Percentiles rank a stretch among this genome's conserved stretches.
Evolutionary conservation across 768 basidiomycete genomes (phyloP).

Genomic region (Termitomyces titanicus): DNA sequence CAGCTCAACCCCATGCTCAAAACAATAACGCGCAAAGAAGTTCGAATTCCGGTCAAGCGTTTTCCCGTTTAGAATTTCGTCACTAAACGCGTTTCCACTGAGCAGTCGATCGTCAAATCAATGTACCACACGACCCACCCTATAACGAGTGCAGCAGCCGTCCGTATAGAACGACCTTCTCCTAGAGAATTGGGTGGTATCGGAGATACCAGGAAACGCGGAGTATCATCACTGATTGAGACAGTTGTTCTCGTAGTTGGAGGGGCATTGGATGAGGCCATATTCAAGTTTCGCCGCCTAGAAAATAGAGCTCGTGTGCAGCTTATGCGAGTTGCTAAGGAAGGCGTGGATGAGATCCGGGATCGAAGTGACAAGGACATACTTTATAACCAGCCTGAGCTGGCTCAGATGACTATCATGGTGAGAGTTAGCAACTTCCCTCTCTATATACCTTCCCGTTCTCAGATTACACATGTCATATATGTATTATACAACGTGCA

Average conservation of each 20-base stretch:
- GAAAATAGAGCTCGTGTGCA: conserved; percentile 9
- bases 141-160: conserved; percentile 73
- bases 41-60: conserved; percentile 82
- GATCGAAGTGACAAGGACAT: conserved; percentile 12
- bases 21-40: conserved; percentile 85
- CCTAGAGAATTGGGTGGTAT: conserved; percentile 65
- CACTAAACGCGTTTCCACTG: conserved; percentile 37
- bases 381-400: neutral
- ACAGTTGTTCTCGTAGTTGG: neutral
- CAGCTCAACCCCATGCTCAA: conserved; percentile 83
- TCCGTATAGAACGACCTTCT: conserved; percentile 66
- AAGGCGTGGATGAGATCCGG: conserved; percentile 4
- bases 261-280: conserved; percentile 8
- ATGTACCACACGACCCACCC: conserved; percentile 43
- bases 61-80: conserved; percentile 93
- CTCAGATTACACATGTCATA: too few relatives aligned
- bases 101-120: neutral
- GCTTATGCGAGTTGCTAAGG: neutral
- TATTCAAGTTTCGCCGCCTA: conserved; percentile 6
- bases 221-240: neutral
- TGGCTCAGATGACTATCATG: conserved; percentile 1
- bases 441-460: too few relatives aligned
- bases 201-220: conserved; percentile 48
- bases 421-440: neutral
- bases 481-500: too few relatives aligned